Conservation (phyloP, 192 early-diverging fungal genomes). For the Gamsiella multidivaricata region DNA sequence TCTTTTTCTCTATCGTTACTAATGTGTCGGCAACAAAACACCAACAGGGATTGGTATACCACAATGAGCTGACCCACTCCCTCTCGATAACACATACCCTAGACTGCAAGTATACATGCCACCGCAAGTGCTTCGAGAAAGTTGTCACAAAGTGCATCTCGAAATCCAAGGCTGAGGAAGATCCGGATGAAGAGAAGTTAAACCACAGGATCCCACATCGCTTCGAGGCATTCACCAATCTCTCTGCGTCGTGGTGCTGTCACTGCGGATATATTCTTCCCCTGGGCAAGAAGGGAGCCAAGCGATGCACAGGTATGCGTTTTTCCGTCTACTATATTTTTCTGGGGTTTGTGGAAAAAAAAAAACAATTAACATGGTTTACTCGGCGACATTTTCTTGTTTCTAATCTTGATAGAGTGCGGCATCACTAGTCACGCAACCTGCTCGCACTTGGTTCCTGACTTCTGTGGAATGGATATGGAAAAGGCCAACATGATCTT, state of each 20-base stretch:
- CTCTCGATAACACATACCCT: background rate
- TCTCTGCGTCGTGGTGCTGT: constrained; percentile 94
- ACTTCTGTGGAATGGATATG: constrained; percentile 92
- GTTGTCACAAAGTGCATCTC: constrained; percentile 94
- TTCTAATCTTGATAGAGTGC: constrained; percentile 72
- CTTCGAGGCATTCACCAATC: constrained; percentile 85
- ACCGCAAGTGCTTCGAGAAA: constrained; percentile 86
- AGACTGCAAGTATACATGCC: constrained; percentile 95
- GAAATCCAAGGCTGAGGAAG: constrained; percentile 69
- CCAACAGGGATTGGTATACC: too few relatives aligned
- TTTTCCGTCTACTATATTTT: too few relatives aligned
- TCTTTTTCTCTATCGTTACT: too few relatives aligned
- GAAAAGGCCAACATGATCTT: constrained; percentile 89
- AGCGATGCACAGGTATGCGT: constrained; percentile 62
- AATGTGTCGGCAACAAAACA: too few relatives aligned
- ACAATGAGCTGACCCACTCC: too few relatives aligned
- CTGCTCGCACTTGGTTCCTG: constrained; percentile 89
- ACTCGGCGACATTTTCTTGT: background rate
- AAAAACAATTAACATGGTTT: too few relatives aligned
- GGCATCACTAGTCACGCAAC: constrained; percentile 80
- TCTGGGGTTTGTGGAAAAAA: too few relatives aligned
- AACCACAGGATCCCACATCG: constrained; percentile 97
- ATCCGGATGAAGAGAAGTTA: constrained; percentile 76
- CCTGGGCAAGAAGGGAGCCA: constrained; percentile 74
- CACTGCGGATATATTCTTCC: constrained; percentile 98